phyloP scores from a whole-genome alignment of 345 rosid species.

The Dipteronia dyeriana region DNA sequence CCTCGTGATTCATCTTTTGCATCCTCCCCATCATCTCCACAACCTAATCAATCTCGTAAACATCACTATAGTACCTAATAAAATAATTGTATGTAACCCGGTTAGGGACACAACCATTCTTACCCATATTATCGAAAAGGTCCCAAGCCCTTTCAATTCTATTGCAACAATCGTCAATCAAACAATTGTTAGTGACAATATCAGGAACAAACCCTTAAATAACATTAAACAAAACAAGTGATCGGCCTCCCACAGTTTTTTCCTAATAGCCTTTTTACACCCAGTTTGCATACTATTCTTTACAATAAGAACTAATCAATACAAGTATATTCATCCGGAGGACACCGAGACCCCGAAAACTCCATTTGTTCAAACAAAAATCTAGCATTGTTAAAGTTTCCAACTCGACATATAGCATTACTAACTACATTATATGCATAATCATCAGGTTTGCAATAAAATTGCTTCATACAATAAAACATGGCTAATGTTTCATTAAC shows the following conservation, averaged over 20 bases:
- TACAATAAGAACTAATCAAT: conserved; percentile 76
- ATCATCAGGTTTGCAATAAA: conserved; percentile 75
- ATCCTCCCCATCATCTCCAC: no score
- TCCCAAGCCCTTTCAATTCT: conserved; percentile 79
- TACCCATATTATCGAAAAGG: conserved; percentile 71
- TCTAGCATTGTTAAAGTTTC: conserved; percentile 78
- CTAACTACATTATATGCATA: conserved; percentile 70
- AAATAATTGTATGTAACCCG: no score
- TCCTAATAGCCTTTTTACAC: conserved; percentile 70
- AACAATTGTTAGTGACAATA: conserved; percentile 78
- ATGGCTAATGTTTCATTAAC: conserved; percentile 64
- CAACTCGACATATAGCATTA: conserved; percentile 69
- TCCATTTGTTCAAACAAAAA: conserved; percentile 80
- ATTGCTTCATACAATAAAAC: conserved; percentile 77
- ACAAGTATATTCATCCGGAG: conserved; percentile 70
- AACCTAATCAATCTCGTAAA: no score
- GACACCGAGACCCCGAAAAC: conserved; percentile 76
- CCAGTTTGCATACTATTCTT: conserved; percentile 78
- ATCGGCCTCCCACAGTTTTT: conserved; percentile 89
- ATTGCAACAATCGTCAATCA: conserved; percentile 88
- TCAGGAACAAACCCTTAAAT: conserved; percentile 75
- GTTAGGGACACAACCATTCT: conserved; percentile 68
- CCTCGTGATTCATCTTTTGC: no score
- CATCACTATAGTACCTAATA: no score
- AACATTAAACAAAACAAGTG: conserved; percentile 82